These are phyloP conservation scores for Chalciporus piperatoides DNA, from an alignment of 1,284 basidiomycete species.

Conservation along the genomic window DNA sequence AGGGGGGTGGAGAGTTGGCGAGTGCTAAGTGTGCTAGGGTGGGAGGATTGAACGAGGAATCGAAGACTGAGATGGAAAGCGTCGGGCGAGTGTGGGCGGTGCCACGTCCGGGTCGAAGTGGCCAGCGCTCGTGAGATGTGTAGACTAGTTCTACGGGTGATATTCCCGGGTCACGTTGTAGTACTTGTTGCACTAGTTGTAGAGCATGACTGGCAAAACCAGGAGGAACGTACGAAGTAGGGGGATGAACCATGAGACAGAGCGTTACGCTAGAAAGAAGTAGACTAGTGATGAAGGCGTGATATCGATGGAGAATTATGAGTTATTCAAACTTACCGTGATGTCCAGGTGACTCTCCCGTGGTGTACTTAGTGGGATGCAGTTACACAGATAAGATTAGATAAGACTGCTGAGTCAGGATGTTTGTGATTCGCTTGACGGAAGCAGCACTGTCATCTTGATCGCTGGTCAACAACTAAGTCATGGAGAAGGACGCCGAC, in stretches of 20 bases:
- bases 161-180: conserved; percentile 31
- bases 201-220: conserved; percentile 29
- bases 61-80: conserved; percentile 67
- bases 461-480: conserved; percentile 12
- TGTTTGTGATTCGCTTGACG: background rate
- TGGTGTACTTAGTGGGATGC: no score
- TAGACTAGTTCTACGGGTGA: conserved; percentile 54
- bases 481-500: conserved; percentile 68
- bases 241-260: conserved; percentile 14
- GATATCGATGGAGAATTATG: background rate
- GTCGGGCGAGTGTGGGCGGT: conserved; percentile 16
- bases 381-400: conserved; percentile 29
- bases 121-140: conserved; percentile 55
- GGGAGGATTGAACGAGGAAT: conserved; percentile 95
- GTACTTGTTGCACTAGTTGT: conserved; percentile 43
- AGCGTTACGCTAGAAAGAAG: background rate
- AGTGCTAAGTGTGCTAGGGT: conserved; percentile 84
- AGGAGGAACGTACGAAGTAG: conserved; percentile 13
- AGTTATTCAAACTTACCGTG: conserved; percentile 4
- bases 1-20: conserved; percentile 45
- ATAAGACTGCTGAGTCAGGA: conserved; percentile 29
- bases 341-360: no score
- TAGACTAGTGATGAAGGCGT: background rate
- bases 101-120: conserved; percentile 35
- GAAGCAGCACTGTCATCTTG: background rate